Percentiles rank a stretch among this genome's conserved stretches.
Evolutionary conservation across 257 asterid genomes (phyloP).

Genomic region (Misopates orontium): DNA sequence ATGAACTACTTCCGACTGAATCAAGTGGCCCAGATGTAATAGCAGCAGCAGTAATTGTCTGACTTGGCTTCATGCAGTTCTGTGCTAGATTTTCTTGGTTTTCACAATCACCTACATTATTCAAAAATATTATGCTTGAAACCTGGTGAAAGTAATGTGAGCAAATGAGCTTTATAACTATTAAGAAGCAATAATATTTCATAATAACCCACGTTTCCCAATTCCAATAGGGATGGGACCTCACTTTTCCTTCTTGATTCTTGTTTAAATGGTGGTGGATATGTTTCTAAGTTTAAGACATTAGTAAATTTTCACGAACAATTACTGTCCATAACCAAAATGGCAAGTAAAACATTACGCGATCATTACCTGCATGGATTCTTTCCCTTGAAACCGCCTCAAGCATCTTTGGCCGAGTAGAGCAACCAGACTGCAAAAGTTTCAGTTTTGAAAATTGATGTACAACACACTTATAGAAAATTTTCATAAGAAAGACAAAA

Average conservation of each 20-base stretch:
- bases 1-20: conserved; percentile 28
- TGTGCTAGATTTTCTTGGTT: conserved; percentile 24
- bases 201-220: background rate
- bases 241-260: background rate
- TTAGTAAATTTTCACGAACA: background rate
- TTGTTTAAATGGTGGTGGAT: background rate
- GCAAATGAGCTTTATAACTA: conserved; percentile 2
- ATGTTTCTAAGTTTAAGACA: too few relatives aligned
- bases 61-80: conserved; percentile 19
- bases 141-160: conserved; percentile 6
- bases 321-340: background rate
- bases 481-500: too few relatives aligned
- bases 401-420: conserved; percentile 25
- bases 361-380: conserved; percentile 41
- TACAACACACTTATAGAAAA: background rate
- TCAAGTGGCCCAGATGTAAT: conserved; percentile 26
- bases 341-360: background rate
- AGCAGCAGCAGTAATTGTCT: conserved; percentile 16
- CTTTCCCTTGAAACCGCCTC: conserved; percentile 27
- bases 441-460: conserved; percentile 12
- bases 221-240: background rate
- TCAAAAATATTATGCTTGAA: conserved; percentile 4
- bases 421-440: conserved; percentile 26
- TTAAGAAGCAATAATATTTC: background rate
- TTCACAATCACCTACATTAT: conserved; percentile 33